Conservation (phyloP, 202 grass and related monocot genomes). For the Cymbopogon flexuosus region DNA sequence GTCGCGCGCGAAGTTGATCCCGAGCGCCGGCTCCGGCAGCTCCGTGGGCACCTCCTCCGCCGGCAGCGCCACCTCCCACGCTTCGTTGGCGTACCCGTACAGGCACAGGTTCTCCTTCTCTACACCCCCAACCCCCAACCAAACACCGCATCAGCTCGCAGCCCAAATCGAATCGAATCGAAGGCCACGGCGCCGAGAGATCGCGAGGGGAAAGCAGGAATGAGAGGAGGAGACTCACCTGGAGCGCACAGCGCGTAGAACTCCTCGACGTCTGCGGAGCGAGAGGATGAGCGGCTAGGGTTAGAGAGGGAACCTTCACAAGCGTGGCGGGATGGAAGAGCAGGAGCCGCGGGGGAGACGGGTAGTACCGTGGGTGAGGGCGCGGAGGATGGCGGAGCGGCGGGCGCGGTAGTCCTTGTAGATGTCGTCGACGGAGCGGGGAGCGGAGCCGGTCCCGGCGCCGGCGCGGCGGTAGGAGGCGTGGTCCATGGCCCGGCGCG, state of each 20-base stretch:
- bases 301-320: neutral
- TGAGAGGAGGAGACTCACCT: constrained; percentile 34
- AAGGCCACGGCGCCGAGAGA: neutral
- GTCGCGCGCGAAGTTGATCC: constrained; percentile 95
- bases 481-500: constrained; percentile 12
- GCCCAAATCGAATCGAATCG: constrained; percentile 1
- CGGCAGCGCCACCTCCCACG: constrained; percentile 88
- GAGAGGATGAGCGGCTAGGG: neutral
- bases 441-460: constrained; percentile 41
- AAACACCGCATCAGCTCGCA: neutral
- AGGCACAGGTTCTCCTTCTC: constrained; percentile 94
- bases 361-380: constrained; percentile 62
- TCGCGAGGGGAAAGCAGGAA: neutral
- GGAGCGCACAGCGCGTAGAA: constrained; percentile 91
- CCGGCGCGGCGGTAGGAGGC: constrained; percentile 32
- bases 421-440: constrained; percentile 80
- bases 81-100: constrained; percentile 74
- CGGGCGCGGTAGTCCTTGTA: constrained; percentile 86
- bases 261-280: constrained; percentile 74
- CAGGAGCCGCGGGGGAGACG: neutral
- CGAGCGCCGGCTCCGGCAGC: constrained; percentile 87
- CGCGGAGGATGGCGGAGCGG: constrained; percentile 83
- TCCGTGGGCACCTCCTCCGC: constrained; percentile 97
- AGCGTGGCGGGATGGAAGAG: too few relatives aligned
- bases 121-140: neutral